phyloP scores from a whole-genome alignment of 108 stramenopile species.

The Nannochloropsis gaditana region DNA sequence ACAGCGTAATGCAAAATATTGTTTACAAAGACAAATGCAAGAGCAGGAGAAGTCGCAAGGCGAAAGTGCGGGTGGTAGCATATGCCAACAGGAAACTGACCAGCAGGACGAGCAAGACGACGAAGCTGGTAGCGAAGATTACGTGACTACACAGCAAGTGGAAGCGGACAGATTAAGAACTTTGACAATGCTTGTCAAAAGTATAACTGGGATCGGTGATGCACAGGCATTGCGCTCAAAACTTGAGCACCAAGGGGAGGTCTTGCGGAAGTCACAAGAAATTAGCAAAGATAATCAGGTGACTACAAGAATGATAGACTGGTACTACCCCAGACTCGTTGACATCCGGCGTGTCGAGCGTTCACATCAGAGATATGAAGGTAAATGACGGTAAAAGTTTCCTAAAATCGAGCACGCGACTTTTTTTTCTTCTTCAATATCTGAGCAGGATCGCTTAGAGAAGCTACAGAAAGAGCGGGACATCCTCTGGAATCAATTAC shows the following conservation, averaged over 20 bases:
- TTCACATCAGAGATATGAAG: no score
- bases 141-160: not conserved
- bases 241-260: not conserved
- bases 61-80: slow-evolving; percentile 11
- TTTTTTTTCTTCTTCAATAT: no score
- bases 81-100: not conserved
- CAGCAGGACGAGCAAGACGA: not conserved
- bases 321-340: no score
- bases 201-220: not conserved
- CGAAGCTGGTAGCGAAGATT: not conserved
- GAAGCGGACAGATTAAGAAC: not conserved
- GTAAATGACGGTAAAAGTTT: no score
- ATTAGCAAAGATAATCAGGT: not conserved
- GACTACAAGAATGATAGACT: no score
- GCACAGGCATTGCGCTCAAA: not conserved
- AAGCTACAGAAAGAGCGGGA: no score
- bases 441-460: no score
- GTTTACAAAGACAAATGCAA: slow-evolving; percentile 51
- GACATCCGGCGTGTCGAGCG: no score
- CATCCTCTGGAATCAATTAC: no score
- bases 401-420: no score
- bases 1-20: slow-evolving; percentile 63
- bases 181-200: not conserved
- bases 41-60: not conserved
- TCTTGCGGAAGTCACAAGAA: slow-evolving; percentile 1